phyloP scores from a whole-genome alignment of 495 filamentous ascomycete genomes.

The Alectoria sarmentosa region DNA sequence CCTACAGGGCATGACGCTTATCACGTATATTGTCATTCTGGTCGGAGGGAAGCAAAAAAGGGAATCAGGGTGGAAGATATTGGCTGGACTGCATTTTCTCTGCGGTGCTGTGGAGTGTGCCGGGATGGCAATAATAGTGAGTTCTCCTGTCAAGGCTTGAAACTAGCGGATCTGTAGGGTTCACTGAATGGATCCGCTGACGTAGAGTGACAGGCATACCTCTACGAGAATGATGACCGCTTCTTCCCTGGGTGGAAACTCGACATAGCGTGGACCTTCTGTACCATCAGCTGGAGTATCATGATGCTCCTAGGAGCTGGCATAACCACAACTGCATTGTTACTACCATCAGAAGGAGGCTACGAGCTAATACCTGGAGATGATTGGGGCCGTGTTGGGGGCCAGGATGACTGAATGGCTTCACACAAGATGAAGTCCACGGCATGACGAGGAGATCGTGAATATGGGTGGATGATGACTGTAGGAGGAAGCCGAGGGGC shows the following conservation, averaged over 20 bases:
- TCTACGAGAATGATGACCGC: slow-evolving; percentile 77
- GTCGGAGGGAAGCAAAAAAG: slow-evolving; percentile 69
- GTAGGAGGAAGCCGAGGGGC: background rate
- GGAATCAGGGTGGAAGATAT: slow-evolving; percentile 66
- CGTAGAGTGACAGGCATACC: slow-evolving; percentile 53
- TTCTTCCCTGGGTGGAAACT: slow-evolving; percentile 83
- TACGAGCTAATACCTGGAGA: slow-evolving; percentile 65
- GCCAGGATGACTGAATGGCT: background rate
- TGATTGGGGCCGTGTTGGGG: slow-evolving; percentile 5
- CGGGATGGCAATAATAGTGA: slow-evolving; percentile 72
- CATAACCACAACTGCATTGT: slow-evolving; percentile 54
- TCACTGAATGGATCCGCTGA: background rate
- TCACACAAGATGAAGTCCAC: background rate
- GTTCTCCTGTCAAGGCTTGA: slow-evolving; percentile 29
- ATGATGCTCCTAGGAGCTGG: slow-evolving; percentile 53
- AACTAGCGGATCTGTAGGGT: background rate
- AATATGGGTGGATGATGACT: background rate
- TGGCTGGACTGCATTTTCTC: slow-evolving; percentile 55
- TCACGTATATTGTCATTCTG: slow-evolving; percentile 67
- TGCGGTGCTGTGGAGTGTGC: slow-evolving; percentile 57
- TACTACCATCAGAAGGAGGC: slow-evolving; percentile 73
- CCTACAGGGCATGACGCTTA: slow-evolving; percentile 64
- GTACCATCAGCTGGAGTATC: slow-evolving; percentile 64
- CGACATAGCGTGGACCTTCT: slow-evolving; percentile 69
- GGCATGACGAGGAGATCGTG: background rate